Evolutionary conservation across 2,329 filamentous ascomycete genomes (phyloP), one percentile per base, ranked within the genome.

Genomic region (Basipetospora chlamydospora): DNA sequence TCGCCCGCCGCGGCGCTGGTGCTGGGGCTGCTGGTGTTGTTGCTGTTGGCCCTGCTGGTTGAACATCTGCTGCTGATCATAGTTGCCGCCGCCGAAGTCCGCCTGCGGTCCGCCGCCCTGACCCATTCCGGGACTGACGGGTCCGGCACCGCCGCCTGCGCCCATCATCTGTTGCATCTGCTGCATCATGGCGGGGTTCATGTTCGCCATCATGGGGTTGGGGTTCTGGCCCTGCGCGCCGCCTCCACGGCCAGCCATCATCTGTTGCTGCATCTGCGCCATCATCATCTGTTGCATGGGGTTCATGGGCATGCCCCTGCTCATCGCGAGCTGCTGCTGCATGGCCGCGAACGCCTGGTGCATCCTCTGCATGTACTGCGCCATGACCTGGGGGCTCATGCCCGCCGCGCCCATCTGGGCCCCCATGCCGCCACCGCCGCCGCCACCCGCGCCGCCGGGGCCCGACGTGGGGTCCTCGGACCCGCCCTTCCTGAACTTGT

Each of bases 331-430:
- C 28, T 44, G 92, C 50, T 88, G 83, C 58, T 93, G 86, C 84
- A 94, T 90, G 71, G 94, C 78, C 39, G 79, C 69, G 57, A 95
- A 92, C 59, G 93, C 94, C 55, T 94, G 84, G 58, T 98, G 90
- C 88, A 98, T 96, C 33, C 87, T 77, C 56, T 94, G 85, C 76
- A 90, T 93, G 61, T 96, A 95, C 56, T 95, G 87, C 3, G 90
- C 90, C 86, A 96, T 95, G 66, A 93, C 79, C 51, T 94, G 86
- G 1, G 88, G 88, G 15, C 83, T 92, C 82, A 96, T 92, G 43
- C 80, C 79, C 35, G 66, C 54, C 33, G 47, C 51, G n/a, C 54
- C 60, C 56, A 60, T 60, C 42, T 62, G 58, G 41, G 58, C 58
- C 16, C 51, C 53, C 57, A 59, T 58, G 25, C 52, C 55, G 12